Conservation (phyloP, 1,284 basidiomycete genomes). For the Takashimella koratensis region DNA sequence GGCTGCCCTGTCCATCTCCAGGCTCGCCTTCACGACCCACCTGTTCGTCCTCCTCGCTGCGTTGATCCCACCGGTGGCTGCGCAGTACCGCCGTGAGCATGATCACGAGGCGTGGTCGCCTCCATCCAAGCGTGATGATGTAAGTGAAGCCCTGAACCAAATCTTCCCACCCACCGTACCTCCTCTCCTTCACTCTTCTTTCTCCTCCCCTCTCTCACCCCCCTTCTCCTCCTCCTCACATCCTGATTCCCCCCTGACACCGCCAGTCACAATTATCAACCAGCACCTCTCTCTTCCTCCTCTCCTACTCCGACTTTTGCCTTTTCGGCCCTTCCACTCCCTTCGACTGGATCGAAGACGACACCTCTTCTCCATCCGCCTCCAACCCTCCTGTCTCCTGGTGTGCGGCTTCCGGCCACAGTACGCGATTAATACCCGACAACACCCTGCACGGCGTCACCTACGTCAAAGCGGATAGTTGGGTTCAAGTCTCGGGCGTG, state of each 20-base stretch:
- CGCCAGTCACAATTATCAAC: conserved; percentile 7
- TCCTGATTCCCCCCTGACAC: neutral
- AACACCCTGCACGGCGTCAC: conserved; percentile 37
- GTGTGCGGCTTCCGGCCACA: conserved; percentile 25
- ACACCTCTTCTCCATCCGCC: conserved; percentile 16
- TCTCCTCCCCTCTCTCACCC: neutral
- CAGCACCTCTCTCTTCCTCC: conserved; percentile 13
- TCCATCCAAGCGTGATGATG: neutral
- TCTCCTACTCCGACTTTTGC: conserved; percentile 31
- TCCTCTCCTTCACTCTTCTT: neutral
- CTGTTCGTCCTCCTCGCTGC: no score
- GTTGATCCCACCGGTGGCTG: no score
- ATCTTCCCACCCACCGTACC: no score
- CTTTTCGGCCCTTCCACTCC: conserved; percentile 28
- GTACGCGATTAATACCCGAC: conserved; percentile 31
- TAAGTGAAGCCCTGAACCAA: no score
- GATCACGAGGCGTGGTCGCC: no score
- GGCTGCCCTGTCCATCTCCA: no score
- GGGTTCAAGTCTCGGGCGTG: conserved; percentile 35
- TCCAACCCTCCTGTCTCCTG: no score
- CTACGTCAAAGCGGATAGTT: conserved; percentile 32
- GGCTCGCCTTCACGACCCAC: no score
- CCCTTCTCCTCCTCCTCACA: neutral
- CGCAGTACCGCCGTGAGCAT: no score
- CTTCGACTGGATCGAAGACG: conserved; percentile 14